Percentiles rank a stretch among this genome's conserved stretches.
Conservation (phyloP, 225 moss, liverwort and hornwort genomes). For the Rhytidiadelphus loreus region DNA sequence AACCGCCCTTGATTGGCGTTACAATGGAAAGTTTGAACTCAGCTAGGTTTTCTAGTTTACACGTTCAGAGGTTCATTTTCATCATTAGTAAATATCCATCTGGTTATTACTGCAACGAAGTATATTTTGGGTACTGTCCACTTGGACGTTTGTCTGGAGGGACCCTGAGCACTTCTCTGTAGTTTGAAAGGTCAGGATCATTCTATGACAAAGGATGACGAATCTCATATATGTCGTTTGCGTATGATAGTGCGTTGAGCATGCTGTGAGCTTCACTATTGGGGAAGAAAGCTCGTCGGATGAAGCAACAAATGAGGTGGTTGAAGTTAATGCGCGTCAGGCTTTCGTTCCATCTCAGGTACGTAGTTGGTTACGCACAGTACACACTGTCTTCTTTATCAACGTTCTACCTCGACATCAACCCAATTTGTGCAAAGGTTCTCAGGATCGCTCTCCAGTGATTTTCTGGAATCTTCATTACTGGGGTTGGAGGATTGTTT, state of each 20-base stretch:
- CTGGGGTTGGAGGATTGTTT: neutral
- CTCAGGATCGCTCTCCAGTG: neutral
- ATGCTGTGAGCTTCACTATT: constrained; percentile 49
- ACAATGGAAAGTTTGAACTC: neutral
- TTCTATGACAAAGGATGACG: neutral
- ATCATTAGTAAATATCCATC: neutral
- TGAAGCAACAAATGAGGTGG: constrained; percentile 1
- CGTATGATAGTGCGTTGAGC: constrained; percentile 70
- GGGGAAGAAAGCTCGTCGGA: constrained; percentile 17
- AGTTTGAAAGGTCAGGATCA: neutral
- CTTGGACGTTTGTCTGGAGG: neutral
- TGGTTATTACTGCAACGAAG: neutral
- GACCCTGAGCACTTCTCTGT: neutral
- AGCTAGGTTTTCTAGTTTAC: neutral
- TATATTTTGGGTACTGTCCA: neutral
- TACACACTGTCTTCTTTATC: neutral
- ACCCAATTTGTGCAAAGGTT: neutral
- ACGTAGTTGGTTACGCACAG: neutral
- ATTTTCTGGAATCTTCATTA: neutral
- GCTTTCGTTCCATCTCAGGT: constrained; percentile 91
- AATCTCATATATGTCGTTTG: constrained; percentile 14
- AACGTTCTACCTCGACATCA: neutral
- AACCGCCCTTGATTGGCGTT: neutral
- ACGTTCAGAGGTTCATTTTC: neutral
- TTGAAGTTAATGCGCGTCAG: constrained; percentile 70